Evolutionary conservation across 805 yeast species (phyloP), one percentile per base, ranked within the genome.

Genomic region (Spathaspora girioi): DNA sequence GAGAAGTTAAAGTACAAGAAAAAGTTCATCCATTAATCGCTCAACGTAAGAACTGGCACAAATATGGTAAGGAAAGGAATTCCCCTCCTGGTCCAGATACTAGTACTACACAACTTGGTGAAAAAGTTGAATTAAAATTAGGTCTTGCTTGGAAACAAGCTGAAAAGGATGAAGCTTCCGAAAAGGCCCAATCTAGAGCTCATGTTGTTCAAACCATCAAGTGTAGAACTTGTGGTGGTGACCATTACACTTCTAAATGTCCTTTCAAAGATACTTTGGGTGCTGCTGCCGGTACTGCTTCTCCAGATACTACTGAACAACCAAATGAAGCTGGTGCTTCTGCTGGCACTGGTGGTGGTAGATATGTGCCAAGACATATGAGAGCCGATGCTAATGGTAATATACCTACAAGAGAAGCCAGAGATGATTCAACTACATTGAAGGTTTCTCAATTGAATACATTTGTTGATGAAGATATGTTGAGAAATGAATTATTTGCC

Each of bases 181-280:
- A 72, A 69, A 62, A 71, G 73, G 67, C 78, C 66, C 76, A 73
- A 70, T 65, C 71, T 67, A 57, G 70, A 70, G 67, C 73, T 56
- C 65, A 65, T 55, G 66, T 67, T 50, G 60, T 75, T 57, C 77
- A 74, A 60, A 67, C 80, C 55, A 70, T 83, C 57, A 75, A 71
- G 61, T 94, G 99, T 82, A 89, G 97, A 81, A 75, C 80, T 50
- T 94, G 99, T 86, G 88, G 87, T 54, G 97, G 97, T 66, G 87
- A 83, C 59, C 99, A 94, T 79, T 89, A 85, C 81, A 88, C 97
- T 42, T 76, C 90, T 69, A 86, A 87, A 75, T 94, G 99, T 87
- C 99, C 99, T 56, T 90, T 83, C 81, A 92, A 88, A 76, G 96
- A 87, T 62, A 87, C 94, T 38, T 77, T 93, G 67, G 76, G 78